Percentiles rank a stretch among this genome's conserved stretches.
These are phyloP conservation scores for Alternaria hordeiaustralica DNA, from an alignment of 2,329 filamentous ascomycete genomes.

Conservation along the genomic window DNA sequence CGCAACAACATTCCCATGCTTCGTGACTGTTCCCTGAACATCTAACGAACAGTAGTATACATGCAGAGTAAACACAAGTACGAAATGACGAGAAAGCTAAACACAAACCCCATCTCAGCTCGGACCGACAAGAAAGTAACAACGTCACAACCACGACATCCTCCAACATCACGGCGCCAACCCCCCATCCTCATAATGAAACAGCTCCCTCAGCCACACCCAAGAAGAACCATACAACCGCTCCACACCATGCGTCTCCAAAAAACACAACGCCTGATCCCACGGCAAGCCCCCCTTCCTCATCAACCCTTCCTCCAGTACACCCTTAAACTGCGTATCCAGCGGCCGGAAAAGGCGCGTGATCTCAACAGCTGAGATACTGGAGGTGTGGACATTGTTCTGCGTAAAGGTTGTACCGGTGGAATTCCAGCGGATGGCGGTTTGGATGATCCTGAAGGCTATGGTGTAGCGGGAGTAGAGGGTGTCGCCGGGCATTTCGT, in stretches of 20 bases:
- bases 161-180: neutral
- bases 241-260: neutral
- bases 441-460: neutral
- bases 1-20: neutral
- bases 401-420: neutral
- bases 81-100: neutral
- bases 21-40: neutral
- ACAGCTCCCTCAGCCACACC: neutral
- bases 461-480: neutral
- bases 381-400: neutral
- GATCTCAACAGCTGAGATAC: neutral
- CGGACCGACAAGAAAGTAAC: neutral
- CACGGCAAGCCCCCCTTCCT: neutral
- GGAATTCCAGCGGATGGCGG: neutral
- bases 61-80: neutral
- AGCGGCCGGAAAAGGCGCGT: neutral
- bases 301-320: neutral
- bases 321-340: neutral
- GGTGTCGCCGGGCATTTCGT: neutral
- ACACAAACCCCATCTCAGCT: neutral
- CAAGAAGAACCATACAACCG: neutral
- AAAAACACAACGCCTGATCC: neutral
- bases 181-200: neutral
- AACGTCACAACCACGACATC: neutral
- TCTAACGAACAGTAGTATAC: neutral